phyloP scores from a whole-genome alignment of 148 eudicot species.

The Dianthus caryophyllus region DNA sequence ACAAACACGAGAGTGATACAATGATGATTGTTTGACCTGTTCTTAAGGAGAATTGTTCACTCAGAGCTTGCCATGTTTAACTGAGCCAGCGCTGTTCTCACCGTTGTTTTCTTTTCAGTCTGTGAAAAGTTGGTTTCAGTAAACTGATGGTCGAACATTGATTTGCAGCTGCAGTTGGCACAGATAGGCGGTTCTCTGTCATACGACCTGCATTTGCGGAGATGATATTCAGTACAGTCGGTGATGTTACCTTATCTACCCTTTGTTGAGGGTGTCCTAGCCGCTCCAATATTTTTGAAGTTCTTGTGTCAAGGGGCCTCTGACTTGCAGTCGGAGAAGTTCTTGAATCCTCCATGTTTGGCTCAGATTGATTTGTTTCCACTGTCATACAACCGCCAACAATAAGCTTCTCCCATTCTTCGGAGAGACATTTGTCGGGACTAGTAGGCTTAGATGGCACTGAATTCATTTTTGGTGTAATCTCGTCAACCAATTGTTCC shows the following conservation, averaged over 20 bases:
- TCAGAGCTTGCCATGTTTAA: background rate
- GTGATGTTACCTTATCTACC: conserved; percentile 40
- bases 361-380: conserved; percentile 14
- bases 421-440: conserved; percentile 33
- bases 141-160: conserved; percentile 45
- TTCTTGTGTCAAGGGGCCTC: conserved; percentile 26
- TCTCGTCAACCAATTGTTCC: conserved; percentile 61
- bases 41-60: background rate
- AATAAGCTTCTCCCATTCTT: conserved; percentile 78
- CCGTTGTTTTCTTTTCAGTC: conserved; percentile 49
- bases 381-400: conserved; percentile 37
- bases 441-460: conserved; percentile 12
- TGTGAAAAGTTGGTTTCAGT: conserved; percentile 70
- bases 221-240: conserved; percentile 27
- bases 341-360: conserved; percentile 24
- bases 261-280: conserved; percentile 43
- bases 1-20: background rate
- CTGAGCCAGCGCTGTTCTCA: background rate
- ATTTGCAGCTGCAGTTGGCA: conserved; percentile 28
- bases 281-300: conserved; percentile 33
- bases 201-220: conserved; percentile 21
- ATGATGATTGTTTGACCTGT: background rate
- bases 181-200: conserved; percentile 40
- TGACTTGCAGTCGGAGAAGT: conserved; percentile 26
- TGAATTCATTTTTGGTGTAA: conserved; percentile 31